Conservation (phyloP, 2,329 filamentous ascomycete genomes). For the Monosporascus sp. region DNA sequence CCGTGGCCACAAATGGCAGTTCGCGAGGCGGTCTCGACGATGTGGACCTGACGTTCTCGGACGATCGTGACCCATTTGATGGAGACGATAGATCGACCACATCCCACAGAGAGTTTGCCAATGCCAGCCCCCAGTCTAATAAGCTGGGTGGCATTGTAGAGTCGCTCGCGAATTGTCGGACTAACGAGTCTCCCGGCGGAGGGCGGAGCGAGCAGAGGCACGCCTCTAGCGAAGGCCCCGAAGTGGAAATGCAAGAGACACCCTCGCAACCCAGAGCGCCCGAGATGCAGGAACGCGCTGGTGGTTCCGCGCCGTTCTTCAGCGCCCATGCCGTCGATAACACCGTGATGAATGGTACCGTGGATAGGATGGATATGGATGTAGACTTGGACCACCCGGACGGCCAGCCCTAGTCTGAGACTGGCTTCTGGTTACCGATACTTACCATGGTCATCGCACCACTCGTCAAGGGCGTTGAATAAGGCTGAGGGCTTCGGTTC, state of each 20-base stretch:
- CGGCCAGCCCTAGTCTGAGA: background rate
- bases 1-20: constrained; percentile 24
- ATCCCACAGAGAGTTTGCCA: constrained; percentile 6
- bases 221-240: constrained; percentile 16
- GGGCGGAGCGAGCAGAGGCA: background rate
- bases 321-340: constrained; percentile 8
- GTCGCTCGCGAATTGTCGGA: constrained; percentile 13
- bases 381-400: constrained; percentile 16
- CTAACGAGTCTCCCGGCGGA: constrained; percentile 5
- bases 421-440: background rate
- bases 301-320: constrained; percentile 21
- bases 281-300: constrained; percentile 39
- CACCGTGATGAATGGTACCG: constrained; percentile 13
- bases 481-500: no score
- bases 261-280: constrained; percentile 24
- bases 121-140: constrained; percentile 4
- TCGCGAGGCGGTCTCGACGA: constrained; percentile 16
- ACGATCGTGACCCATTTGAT: constrained; percentile 4
- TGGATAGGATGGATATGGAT: constrained; percentile 34
- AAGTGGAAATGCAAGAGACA: constrained; percentile 5
- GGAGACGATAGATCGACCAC: background rate
- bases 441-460: background rate
- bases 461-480: background rate
- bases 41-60: constrained; percentile 19
- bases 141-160: constrained; percentile 14